Base-by-base conservation (phyloP, 2,329 filamentous ascomycete species). In the Beauveria sp. region DNA sequence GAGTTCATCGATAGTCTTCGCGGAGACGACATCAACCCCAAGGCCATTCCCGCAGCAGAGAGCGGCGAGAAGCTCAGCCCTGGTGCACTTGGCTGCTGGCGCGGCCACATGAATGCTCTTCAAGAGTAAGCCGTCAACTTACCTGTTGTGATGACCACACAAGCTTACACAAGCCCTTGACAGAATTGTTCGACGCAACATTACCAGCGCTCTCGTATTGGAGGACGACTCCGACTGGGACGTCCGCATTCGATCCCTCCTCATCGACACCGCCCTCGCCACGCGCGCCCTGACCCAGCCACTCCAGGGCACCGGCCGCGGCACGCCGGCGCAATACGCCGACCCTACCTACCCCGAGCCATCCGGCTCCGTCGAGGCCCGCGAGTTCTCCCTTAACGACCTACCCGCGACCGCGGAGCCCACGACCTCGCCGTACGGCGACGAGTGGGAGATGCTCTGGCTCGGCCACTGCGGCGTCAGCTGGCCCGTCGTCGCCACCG, bases 201-300 rank as follows among this genome's bases (percentile, higher is more conserved):
- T 80, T 5, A 70, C 72, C 2, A 78, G 75, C 1, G 80, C 79
- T 0, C 70, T 84, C 3, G 78, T 83, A 30, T 67, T 84, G 26
- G 81, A 84, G 65, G 81, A 84, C 64, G 81, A 84, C 61, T 75
- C 78, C 12, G 81, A 84, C 69, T 84, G 81, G 81, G 81, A 84
- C 59, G 69, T 82, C 24, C 72, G 74, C 0, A 68, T 84, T 34
- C 79, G 79, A 45, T 58, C 69, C 0, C 81, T 84, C 64, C 72
- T 83, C 28, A 71, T 66, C 28, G 63, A 70, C 46, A 75, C 78
- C 38, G 72, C 76, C 1, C 63, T 65, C 26, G 72, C 74, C 0
- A 68, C 73, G 1, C 69, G 68, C 22, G 68, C 67, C 1, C 71
- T 72, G 45, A 68, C 68, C 3, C 71, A 74, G 43, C 71, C 72